These are phyloP conservation scores for Lachnellula subtilissima DNA, from an alignment of 2,329 filamentous ascomycete species.

Conservation along the genomic window DNA sequence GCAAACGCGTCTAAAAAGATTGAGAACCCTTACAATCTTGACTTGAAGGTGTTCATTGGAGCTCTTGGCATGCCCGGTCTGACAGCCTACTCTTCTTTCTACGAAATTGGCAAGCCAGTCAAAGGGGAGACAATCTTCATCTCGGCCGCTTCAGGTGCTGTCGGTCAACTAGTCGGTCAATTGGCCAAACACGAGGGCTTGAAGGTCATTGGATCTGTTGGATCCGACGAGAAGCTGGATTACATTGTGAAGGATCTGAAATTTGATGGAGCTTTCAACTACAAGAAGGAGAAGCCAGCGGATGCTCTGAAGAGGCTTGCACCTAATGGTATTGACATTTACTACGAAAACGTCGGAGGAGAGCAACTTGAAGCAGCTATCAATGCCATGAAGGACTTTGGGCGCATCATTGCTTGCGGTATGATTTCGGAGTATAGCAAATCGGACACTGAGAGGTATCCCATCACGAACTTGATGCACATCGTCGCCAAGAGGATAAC, in stretches of 20 bases:
- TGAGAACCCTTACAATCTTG: slow-evolving; percentile 64
- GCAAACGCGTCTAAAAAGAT: slow-evolving; percentile 47
- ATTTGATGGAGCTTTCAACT: slow-evolving; percentile 74
- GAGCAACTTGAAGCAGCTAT: slow-evolving; percentile 68
- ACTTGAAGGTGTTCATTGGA: slow-evolving; percentile 65
- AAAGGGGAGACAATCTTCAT: slow-evolving; percentile 76
- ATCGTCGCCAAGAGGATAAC: slow-evolving; percentile 58
- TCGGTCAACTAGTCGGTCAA: slow-evolving; percentile 73
- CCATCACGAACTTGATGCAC: slow-evolving; percentile 55
- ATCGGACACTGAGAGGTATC: slow-evolving; percentile 48
- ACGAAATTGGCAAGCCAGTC: slow-evolving; percentile 70
- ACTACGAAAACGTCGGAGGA: slow-evolving; percentile 77
- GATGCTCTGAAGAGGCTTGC: slow-evolving; percentile 63
- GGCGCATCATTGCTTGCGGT: slow-evolving; percentile 57
- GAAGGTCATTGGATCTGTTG: slow-evolving; percentile 68
- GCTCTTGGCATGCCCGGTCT: slow-evolving; percentile 74
- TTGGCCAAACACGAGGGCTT: slow-evolving; percentile 72
- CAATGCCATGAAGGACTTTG: slow-evolving; percentile 56
- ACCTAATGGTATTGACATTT: slow-evolving; percentile 71
- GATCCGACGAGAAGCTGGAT: slow-evolving; percentile 69
- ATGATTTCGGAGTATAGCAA: slow-evolving; percentile 69
- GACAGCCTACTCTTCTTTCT: slow-evolving; percentile 70
- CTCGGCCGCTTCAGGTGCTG: slow-evolving; percentile 68
- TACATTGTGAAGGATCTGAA: slow-evolving; percentile 68
- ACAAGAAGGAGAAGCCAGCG: slow-evolving; percentile 66